These are phyloP conservation scores for Aspergillus awamori DNA, from an alignment of 2,329 filamentous ascomycete genomes.

Conservation along the genomic window DNA sequence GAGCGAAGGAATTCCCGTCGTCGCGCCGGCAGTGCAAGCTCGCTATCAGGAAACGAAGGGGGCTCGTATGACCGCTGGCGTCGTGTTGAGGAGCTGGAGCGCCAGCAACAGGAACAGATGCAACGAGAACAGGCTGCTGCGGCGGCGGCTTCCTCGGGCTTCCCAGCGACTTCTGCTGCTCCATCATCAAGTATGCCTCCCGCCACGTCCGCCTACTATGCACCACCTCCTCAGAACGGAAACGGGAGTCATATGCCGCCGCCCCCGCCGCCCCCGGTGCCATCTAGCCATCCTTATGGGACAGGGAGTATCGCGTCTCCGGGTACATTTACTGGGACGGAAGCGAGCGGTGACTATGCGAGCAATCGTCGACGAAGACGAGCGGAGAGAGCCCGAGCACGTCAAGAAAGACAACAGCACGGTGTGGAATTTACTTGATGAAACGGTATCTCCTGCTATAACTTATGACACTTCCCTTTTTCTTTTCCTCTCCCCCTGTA, in stretches of 20 bases:
- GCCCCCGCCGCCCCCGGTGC: constrained; percentile 41
- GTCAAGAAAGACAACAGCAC: constrained; percentile 48
- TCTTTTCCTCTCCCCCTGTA: constrained; percentile 8
- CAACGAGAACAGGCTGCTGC: constrained; percentile 40
- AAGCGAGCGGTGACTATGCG: constrained; percentile 55
- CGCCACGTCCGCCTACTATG: constrained; percentile 22
- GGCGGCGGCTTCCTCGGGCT: constrained; percentile 27
- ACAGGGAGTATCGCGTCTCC: constrained; percentile 46
- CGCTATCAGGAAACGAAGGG: constrained; percentile 45
- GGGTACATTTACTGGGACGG: constrained; percentile 51
- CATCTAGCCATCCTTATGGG: constrained; percentile 45
- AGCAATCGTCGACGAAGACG: constrained; percentile 57
- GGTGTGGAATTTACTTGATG: constrained; percentile 54
- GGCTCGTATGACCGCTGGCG: constrained; percentile 48
- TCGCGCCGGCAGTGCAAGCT: constrained; percentile 45
- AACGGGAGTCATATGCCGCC: constrained; percentile 29
- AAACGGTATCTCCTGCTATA: neutral
- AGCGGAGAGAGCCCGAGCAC: constrained; percentile 54
- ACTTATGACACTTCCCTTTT: neutral
- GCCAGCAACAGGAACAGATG: constrained; percentile 50
- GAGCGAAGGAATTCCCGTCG: constrained; percentile 47
- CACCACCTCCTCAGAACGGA: constrained; percentile 27
- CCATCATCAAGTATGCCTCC: constrained; percentile 30
- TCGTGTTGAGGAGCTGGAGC: constrained; percentile 53
- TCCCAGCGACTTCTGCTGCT: constrained; percentile 24